Base-by-base conservation (phyloP, 176 grass and related monocot genomes). In the Aegilops bicornis region DNA sequence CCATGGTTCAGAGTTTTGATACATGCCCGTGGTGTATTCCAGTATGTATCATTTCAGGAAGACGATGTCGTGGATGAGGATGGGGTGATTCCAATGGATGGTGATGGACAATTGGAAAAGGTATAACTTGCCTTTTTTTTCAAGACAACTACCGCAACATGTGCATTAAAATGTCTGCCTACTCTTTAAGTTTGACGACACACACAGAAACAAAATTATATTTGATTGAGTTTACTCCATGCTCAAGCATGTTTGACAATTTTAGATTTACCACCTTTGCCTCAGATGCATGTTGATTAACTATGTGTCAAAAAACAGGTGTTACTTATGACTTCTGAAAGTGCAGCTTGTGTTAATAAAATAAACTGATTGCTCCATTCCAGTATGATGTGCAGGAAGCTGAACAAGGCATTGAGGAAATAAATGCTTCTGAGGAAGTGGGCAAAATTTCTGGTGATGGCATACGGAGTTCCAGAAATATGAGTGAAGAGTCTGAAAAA, bases 41-140 rank as follows among this genome's bases (percentile, higher is more conserved):
- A 76, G 79, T 88, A 70, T 76, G 60, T 59, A 61, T 43, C 47
- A n/a, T 87, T 87, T 61, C 69, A 91, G 85, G 47, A 42, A 29
- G 89, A 87, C 36, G 89, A 80, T 69, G 68, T 60, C 33, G 23
- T 47, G 15, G 76, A 80, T 69, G 59, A 37, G 22, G 42, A 85
- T 70, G 60, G n/a, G 5, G 35, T n/a, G 6, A 76, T 19, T 91
- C 85, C 73, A 60, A 48, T 80, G 25, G 69, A 84, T 84, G 76
- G 40, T 76, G 9, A 81, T 39, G 76, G 62, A 75, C 85, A 87
- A 59, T 60, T 50, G 65, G 60, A 72, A 84, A 91, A 1, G 85
- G 85, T 90, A 79, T 58, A 23, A 23, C 37, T 40, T 64, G 58
- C 14, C 27, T 48, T 48, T 42, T 72, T 86, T 15, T 11, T 42